These are phyloP conservation scores for Aureobasidium namibiae DNA, from an alignment of 2,329 filamentous ascomycete genomes.

Conservation along the genomic window DNA sequence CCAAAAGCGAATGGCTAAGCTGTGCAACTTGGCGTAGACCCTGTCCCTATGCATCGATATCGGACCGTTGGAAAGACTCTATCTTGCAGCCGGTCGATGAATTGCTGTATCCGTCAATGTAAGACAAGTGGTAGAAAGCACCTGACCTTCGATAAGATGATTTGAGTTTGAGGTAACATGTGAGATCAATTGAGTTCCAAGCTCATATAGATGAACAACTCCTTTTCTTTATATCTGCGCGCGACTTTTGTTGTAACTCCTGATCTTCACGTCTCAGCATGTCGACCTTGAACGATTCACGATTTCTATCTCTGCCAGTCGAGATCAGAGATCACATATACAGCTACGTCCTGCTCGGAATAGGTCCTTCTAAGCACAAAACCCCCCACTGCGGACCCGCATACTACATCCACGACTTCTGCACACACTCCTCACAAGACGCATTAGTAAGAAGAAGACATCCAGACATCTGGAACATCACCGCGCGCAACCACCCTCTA, in stretches of 20 bases:
- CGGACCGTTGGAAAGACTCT: neutral
- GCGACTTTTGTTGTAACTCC: neutral
- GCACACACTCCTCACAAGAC: neutral
- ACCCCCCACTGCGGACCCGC: neutral
- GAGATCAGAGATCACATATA: slow-evolving; percentile 2
- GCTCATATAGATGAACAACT: neutral
- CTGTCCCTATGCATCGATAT: slow-evolving; percentile 4
- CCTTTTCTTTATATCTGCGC: neutral
- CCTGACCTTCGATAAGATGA: neutral
- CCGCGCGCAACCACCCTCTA: neutral
- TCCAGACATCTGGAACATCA: neutral
- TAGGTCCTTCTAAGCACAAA: neutral
- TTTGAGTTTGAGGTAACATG: neutral
- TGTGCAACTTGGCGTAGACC: neutral
- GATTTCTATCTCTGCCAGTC: neutral
- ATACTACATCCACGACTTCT: neutral
- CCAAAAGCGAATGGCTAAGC: neutral
- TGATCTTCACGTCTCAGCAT: neutral
- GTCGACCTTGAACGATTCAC: neutral
- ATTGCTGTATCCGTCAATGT: slow-evolving; percentile 7
- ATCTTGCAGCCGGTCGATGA: slow-evolving; percentile 1
- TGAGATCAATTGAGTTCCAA: neutral
- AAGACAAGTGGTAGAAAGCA: neutral
- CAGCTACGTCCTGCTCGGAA: neutral
- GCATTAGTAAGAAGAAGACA: neutral